These are phyloP conservation scores for Saussurea involucrata DNA, from an alignment of 129 eudicot species.

Conservation along the genomic window DNA sequence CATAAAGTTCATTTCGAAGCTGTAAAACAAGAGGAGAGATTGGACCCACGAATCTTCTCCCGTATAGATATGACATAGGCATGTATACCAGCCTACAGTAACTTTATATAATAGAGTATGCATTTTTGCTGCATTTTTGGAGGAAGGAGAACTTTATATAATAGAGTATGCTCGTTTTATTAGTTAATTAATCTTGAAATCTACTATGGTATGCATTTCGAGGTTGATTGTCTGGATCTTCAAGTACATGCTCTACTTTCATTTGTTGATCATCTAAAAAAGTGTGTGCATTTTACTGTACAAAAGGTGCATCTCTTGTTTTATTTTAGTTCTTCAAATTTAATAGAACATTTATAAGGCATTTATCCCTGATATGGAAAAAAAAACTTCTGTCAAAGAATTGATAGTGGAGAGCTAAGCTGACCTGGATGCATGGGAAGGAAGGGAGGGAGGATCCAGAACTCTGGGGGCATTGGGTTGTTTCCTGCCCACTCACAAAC, in stretches of 20 bases:
- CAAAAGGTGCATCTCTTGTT: no score
- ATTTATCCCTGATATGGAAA: no score
- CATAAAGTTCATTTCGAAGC: slow-evolving; percentile 50
- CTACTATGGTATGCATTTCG: not conserved
- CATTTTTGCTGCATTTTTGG: slow-evolving; percentile 49
- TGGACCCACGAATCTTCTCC: slow-evolving; percentile 60
- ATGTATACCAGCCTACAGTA: slow-evolving; percentile 62
- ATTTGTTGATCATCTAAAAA: not conserved
- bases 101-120: no score
- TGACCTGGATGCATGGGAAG: slow-evolving; percentile 72
- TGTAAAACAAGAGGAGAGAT: slow-evolving; percentile 59
- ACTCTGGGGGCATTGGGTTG: slow-evolving; percentile 86
- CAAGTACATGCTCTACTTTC: not conserved
- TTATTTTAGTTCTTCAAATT: no score
- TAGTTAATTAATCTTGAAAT: no score
- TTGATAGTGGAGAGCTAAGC: not conserved
- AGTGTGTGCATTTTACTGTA: no score
- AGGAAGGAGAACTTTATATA: not conserved
- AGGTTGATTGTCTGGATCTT: no score
- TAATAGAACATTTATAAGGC: no score
- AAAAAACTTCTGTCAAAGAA: not conserved
- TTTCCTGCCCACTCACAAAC: slow-evolving; percentile 60
- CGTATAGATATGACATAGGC: slow-evolving; percentile 70
- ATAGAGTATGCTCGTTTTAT: no score
- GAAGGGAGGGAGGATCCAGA: slow-evolving; percentile 68